phyloP scores from a whole-genome alignment of 176 grass and related monocot genomes.

The Cymbopogon citratus region DNA sequence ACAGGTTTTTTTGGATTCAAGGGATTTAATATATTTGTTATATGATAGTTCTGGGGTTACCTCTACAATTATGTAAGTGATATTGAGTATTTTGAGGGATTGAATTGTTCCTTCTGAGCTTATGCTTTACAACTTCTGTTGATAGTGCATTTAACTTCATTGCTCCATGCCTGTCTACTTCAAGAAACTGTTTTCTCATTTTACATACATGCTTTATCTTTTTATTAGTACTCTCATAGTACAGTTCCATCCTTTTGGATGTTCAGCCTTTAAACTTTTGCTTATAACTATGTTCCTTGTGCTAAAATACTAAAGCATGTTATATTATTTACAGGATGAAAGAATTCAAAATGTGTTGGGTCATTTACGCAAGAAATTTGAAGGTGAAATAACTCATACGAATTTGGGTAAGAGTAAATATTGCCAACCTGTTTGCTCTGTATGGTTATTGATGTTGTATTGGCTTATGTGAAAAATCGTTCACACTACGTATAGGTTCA shows the following conservation, averaged over 20 bases:
- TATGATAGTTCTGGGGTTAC: neutral
- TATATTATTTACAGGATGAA: slow-evolving; percentile 45
- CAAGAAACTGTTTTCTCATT: neutral
- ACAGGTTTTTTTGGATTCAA: neutral
- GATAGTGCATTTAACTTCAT: slow-evolving; percentile 1
- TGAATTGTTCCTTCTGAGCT: slow-evolving; percentile 12
- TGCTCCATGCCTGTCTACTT: slow-evolving; percentile 4
- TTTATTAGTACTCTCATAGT: neutral
- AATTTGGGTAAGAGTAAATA: slow-evolving; percentile 49
- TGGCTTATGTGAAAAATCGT: slow-evolving; percentile 33
- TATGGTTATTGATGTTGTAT: slow-evolving; percentile 11
- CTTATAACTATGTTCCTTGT: neutral
- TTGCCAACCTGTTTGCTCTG: slow-evolving; percentile 3
- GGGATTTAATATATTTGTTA: slow-evolving; percentile 19
- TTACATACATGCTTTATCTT: neutral
- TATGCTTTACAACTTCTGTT: slow-evolving; percentile 19
- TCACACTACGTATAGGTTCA: slow-evolving; percentile 32
- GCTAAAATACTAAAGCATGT: neutral
- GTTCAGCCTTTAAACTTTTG: slow-evolving; percentile 21
- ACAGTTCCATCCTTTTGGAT: neutral
- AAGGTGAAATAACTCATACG: slow-evolving; percentile 34
- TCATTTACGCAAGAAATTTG: slow-evolving; percentile 62
- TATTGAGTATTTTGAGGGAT: neutral
- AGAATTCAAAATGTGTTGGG: slow-evolving; percentile 59
- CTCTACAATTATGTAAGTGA: neutral